phyloP scores from a whole-genome alignment of 2,329 filamentous ascomycete genomes.

The Lachnellula suecica region DNA sequence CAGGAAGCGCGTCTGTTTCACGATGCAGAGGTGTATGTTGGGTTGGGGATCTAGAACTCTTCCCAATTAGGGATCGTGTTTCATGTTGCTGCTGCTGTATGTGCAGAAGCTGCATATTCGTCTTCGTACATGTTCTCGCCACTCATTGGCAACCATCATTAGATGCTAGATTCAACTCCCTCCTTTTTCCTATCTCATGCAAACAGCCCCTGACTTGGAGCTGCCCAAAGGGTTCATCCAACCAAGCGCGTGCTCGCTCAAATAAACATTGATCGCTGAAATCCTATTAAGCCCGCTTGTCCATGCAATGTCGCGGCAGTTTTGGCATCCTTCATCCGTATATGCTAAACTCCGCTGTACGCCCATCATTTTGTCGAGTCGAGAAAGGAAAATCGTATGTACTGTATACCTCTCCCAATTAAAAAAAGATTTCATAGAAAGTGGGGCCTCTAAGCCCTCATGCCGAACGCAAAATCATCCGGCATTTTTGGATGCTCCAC shows the following conservation, averaged over 20 bases:
- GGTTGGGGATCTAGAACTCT: background rate
- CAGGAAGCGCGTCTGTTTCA: slow-evolving; percentile 13
- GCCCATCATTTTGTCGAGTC: background rate
- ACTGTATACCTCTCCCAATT: background rate
- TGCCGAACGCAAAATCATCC: background rate
- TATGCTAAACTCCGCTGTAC: background rate
- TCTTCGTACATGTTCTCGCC: background rate
- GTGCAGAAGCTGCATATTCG: background rate
- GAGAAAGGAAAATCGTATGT: background rate
- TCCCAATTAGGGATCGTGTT: background rate
- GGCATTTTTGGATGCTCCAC: too few species aligned
- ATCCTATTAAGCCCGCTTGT: background rate
- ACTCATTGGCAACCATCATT: background rate
- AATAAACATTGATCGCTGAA: background rate
- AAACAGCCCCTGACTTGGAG: background rate
- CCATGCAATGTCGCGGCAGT: background rate
- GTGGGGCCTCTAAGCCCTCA: background rate
- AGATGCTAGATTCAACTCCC: too few species aligned
- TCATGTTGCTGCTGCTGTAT: background rate
- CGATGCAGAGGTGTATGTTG: background rate
- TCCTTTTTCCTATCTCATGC: too few species aligned
- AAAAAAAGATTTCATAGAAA: background rate
- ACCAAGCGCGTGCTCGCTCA: background rate
- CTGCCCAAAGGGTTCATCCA: background rate
- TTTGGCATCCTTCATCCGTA: background rate